A percentile compares a stretch with the other conserved stretches of the same genome.
These are phyloP conservation scores for Coniophora puteana DNA, from an alignment of 1,284 basidiomycete species.

Conservation along the genomic window DNA sequence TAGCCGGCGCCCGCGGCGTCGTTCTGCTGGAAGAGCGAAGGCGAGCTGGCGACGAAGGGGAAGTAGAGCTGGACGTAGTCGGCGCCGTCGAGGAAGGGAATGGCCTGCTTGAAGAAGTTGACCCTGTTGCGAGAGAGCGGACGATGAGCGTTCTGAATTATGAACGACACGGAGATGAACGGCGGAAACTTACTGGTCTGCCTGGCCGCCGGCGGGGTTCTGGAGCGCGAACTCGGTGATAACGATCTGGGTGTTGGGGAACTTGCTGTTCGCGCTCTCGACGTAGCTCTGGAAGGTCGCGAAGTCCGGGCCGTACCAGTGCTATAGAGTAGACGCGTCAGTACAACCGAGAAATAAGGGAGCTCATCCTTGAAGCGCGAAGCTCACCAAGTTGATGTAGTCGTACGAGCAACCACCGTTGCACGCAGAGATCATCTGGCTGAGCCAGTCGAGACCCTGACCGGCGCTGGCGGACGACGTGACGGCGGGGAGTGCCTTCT, in stretches of 20 bases:
- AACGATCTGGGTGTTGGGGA: slow-evolving; percentile 22
- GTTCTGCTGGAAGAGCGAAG: slow-evolving; percentile 17
- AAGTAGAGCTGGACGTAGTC: slow-evolving; percentile 31
- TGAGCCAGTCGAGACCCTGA: slow-evolving; percentile 31
- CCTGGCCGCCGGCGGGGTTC: slow-evolving; percentile 28
- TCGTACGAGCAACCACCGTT: slow-evolving; percentile 27
- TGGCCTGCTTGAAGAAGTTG: slow-evolving; percentile 28
- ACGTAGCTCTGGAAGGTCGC: slow-evolving; percentile 24
- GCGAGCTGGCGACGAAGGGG: slow-evolving; percentile 30
- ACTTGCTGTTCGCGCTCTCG: slow-evolving; percentile 22
- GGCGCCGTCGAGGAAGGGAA: slow-evolving; percentile 26
- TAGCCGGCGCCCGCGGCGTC: slow-evolving; percentile 8
- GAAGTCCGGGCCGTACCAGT: slow-evolving; percentile 31
- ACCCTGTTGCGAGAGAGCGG: slow-evolving; percentile 8
- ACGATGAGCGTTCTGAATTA: too few species aligned
- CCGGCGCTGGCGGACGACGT: slow-evolving; percentile 23
- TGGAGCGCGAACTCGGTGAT: slow-evolving; percentile 29
- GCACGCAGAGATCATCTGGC: slow-evolving; percentile 30
- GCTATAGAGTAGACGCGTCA: too few species aligned
- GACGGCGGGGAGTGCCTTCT: slow-evolving; percentile 33
- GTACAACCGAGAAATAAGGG: too few species aligned
- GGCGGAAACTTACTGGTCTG: slow-evolving; percentile 21
- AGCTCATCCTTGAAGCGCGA: too few species aligned
- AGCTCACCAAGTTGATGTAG: slow-evolving; percentile 32
- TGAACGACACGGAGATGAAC: neutral